phyloP scores from a whole-genome alignment of 2,329 filamentous ascomycete genomes.

The Epichloe uncinata region DNA sequence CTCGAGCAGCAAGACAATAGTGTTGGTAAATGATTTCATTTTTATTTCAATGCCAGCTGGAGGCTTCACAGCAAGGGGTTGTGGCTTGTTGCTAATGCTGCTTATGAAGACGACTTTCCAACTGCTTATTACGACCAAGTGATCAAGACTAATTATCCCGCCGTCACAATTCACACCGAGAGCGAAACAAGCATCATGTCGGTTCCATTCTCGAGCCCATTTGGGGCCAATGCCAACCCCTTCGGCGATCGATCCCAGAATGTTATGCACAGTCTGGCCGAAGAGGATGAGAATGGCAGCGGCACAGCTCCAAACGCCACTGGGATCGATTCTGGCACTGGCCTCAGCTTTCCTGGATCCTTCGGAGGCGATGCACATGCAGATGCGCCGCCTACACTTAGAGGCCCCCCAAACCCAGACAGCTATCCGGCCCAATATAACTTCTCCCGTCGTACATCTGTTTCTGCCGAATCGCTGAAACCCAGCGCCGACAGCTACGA shows the following conservation, averaged over 20 bases:
- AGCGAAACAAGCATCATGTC: slow-evolving; percentile 40
- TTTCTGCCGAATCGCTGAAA: slow-evolving; percentile 92
- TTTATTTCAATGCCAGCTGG: not conserved
- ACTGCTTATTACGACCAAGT: not conserved
- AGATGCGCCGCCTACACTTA: slow-evolving; percentile 32
- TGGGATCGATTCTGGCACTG: slow-evolving; percentile 29
- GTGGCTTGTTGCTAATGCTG: not conserved
- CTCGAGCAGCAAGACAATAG: not conserved
- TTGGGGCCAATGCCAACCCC: slow-evolving; percentile 56
- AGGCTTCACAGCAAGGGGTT: not conserved
- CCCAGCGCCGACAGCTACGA: slow-evolving; percentile 71
- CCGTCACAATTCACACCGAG: not conserved
- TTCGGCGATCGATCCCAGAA: slow-evolving; percentile 41
- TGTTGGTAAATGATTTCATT: not conserved
- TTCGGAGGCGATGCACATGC: slow-evolving; percentile 39
- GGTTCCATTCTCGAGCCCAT: slow-evolving; percentile 63
- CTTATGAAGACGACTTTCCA: not conserved
- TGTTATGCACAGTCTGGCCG: slow-evolving; percentile 46
- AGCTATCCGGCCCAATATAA: slow-evolving; percentile 88
- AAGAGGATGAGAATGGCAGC: slow-evolving; percentile 71
- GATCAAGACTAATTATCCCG: not conserved
- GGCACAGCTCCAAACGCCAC: slow-evolving; percentile 44
- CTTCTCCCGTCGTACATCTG: slow-evolving; percentile 82
- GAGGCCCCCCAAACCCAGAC: slow-evolving; percentile 44
- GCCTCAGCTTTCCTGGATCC: slow-evolving; percentile 33